Base-by-base conservation (phyloP, 371 early-diverging fungal genomes). In the Rhizopus sp. region DNA sequence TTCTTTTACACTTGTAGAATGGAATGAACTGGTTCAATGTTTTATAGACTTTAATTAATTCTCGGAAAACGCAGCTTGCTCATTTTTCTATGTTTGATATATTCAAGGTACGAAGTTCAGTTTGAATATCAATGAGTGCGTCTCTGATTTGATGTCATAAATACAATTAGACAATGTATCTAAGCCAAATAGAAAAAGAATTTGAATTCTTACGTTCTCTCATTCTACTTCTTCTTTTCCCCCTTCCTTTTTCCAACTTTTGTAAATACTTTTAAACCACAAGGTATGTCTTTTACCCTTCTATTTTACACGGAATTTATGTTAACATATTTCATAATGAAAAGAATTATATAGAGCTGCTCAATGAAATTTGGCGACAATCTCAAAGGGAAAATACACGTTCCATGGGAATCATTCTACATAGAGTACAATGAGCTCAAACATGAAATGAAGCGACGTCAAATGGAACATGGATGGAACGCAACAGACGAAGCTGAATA, bases 401-500 rank as follows among this genome's bases (percentile, higher is more conserved):
- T 65, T 47, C 73, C 75, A 50, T 78, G 79, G 79, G 72, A 67
- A 48, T 44, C 55, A 45, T 69, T 61, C 16, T 78, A 78, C 51
- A 23, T 78, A 7, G 63, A 73, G 15, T 78, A 78, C 66, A 70
- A 62, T 15, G 53, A 63, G 17, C 57, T 78, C 4, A 73, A 73
- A 48, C 13, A 58, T 5, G 69, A 73, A 35, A 44, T 78, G 44
- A 75, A 78, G 50, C 59, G 55, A 33, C 66, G 70, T 7, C 75
- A 74, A 42, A 29, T 70, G 23, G 62, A 66, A 17, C 62, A 64
- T 13, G 68, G 60, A 13, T 89, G 88, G 72, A 77, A 80, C n/a
- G 77, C 77, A 13, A 69, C 65, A 10, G 88, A 90, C 49, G 95
- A 95, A 64, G 66, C 70, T 3, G 85, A 88, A 40, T 93, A 94